phyloP scores from a whole-genome alignment of 371 early-diverging fungal genomes.

The Astathelohania contejeani region DNA sequence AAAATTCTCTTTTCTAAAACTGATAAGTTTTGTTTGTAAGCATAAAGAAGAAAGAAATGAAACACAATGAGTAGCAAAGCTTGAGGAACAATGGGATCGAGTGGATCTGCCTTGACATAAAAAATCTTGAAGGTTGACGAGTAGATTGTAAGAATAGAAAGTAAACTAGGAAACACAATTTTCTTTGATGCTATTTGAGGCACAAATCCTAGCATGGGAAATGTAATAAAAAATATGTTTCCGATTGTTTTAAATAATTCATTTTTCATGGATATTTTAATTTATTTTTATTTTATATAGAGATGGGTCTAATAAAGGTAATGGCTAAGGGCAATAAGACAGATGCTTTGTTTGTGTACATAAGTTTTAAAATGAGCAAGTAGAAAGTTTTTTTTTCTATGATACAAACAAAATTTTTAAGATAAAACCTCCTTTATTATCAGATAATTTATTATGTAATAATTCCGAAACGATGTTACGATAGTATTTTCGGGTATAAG shows the following conservation, averaged over 20 bases:
- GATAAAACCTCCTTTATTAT: too few species aligned
- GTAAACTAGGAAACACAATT: conserved; percentile 32
- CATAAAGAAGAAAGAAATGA: conserved; percentile 34
- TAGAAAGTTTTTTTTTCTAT: too few species aligned
- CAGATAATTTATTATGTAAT: too few species aligned
- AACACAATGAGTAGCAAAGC: conserved; percentile 22
- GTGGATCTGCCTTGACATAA: conserved; percentile 8
- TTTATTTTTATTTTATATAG: neutral
- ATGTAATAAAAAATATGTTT: conserved; percentile 25
- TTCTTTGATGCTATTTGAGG: conserved; percentile 36
- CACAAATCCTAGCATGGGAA: conserved; percentile 39
- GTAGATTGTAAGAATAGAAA: conserved; percentile 30
- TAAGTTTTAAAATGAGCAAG: too few species aligned
- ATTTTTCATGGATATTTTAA: neutral
- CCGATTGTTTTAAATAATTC: neutral
- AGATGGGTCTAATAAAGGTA: neutral
- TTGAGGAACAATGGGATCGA: conserved; percentile 28
- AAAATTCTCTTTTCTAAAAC: conserved; percentile 25
- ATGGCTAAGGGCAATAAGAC: too few species aligned
- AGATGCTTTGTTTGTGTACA: too few species aligned
- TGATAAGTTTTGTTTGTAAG: conserved; percentile 14
- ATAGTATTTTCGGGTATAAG: too few species aligned
- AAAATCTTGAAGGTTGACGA: conserved; percentile 39
- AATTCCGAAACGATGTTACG: too few species aligned
- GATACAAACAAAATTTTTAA: too few species aligned